Evolutionary conservation across 148 eudicot genomes (phyloP).

Genomic region (Dysphania ambrosioides): DNA sequence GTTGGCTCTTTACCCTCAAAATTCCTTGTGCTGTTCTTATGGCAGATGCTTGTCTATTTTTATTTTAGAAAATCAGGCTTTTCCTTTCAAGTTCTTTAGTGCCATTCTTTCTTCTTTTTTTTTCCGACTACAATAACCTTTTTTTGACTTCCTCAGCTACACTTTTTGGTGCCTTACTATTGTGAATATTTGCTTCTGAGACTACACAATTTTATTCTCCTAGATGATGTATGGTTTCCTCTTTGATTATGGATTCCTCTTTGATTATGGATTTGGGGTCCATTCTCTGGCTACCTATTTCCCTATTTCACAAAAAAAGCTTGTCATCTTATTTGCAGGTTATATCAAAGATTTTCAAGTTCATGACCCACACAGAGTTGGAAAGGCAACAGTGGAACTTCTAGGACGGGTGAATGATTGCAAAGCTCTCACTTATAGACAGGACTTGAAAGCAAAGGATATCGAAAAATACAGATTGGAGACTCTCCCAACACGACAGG

Average conservation of each 20-base stretch:
- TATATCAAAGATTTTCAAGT: conserved; percentile 85
- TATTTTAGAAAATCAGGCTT: not conserved
- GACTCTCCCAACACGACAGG: conserved; percentile 88
- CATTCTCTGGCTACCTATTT: not conserved
- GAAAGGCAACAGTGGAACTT: conserved; percentile 73
- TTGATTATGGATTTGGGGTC: not conserved
- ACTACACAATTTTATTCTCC: not conserved
- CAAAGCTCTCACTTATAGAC: conserved; percentile 80
- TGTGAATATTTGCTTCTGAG: not conserved
- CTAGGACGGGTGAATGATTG: conserved; percentile 78
- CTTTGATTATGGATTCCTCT: not conserved
- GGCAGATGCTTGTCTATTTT: not conserved
- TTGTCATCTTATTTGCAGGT: conserved; percentile 39
- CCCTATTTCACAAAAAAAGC: not conserved
- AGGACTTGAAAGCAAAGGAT: conserved; percentile 75
- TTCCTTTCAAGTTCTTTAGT: not conserved
- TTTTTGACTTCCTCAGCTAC: not conserved
- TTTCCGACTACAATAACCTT: no score
- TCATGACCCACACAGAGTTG: conserved; percentile 70
- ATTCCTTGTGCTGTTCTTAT: not conserved
- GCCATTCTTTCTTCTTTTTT: not conserved
- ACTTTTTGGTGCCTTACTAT: not conserved
- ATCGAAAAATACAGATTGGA: conserved; percentile 58
- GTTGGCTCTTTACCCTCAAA: not conserved
- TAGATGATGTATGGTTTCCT: no score